Conservation (phyloP, 352 stramenopile genomes). For the Phytopythium aichiense region DNA sequence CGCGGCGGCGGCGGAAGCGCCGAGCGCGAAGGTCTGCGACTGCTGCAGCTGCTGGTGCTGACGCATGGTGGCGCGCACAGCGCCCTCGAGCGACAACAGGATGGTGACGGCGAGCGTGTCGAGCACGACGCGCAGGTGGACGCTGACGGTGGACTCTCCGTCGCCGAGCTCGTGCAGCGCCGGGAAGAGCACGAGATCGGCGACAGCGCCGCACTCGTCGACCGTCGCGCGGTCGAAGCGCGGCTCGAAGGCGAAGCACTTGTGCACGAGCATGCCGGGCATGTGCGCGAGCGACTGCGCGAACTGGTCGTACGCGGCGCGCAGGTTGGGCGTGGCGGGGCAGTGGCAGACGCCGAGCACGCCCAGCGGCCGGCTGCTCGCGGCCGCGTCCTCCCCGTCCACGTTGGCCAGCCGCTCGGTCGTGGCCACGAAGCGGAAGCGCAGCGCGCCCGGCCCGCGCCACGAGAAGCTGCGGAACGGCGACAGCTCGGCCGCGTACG, state of each 20-base stretch:
- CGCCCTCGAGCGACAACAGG: slow-evolving; percentile 79
- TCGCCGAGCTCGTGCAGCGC: slow-evolving; percentile 59
- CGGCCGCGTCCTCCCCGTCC: slow-evolving; percentile 76
- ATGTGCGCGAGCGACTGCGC: slow-evolving; percentile 61
- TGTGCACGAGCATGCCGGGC: slow-evolving; percentile 63
- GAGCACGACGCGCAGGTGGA: slow-evolving; percentile 78
- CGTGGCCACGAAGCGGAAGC: slow-evolving; percentile 72
- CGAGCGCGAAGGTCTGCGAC: slow-evolving; percentile 3
- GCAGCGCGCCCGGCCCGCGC: slow-evolving; percentile 43
- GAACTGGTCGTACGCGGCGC: slow-evolving; percentile 62
- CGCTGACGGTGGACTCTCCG: slow-evolving; percentile 69
- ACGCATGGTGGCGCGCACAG: slow-evolving; percentile 53
- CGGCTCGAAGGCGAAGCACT: slow-evolving; percentile 85
- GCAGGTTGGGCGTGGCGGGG: slow-evolving; percentile 52
- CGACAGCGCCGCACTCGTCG: slow-evolving; percentile 50
- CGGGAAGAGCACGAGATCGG: slow-evolving; percentile 81
- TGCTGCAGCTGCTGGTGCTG: slow-evolving; percentile 24
- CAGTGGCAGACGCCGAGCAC: slow-evolving; percentile 82
- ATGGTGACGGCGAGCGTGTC: slow-evolving; percentile 80
- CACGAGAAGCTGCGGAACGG: slow-evolving; percentile 76
- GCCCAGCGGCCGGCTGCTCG: slow-evolving; percentile 60
- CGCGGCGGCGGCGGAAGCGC: background rate
- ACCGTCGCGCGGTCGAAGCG: slow-evolving; percentile 56
- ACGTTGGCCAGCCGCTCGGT: slow-evolving; percentile 46
- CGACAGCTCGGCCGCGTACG: slow-evolving; percentile 77